These are phyloP conservation scores for Linaria vulgaris DNA, from an alignment of 257 asterid species.

Conservation along the genomic window DNA sequence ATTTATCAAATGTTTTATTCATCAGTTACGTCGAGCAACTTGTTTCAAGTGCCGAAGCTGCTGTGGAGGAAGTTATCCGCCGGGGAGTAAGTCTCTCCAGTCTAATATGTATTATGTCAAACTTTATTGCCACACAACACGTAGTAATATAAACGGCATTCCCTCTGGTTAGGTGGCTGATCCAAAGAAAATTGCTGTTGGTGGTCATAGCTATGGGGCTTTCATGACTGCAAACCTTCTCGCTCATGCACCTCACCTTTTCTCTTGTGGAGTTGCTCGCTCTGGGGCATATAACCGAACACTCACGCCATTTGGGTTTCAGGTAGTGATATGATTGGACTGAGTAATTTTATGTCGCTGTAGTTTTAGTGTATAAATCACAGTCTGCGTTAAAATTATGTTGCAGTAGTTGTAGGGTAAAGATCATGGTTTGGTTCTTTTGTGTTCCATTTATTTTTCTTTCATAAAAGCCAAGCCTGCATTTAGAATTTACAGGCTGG, in stretches of 20 bases:
- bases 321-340: constrained; percentile 46
- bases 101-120: background rate
- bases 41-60: constrained; percentile 98
- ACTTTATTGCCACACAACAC: constrained; percentile 12
- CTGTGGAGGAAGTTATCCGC: constrained; percentile 87
- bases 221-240: constrained; percentile 98
- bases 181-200: constrained; percentile 83
- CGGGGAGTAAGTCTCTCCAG: constrained; percentile 73
- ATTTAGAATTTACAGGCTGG: constrained; percentile 9
- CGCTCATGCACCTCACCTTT: constrained; percentile 97
- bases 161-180: constrained; percentile 74
- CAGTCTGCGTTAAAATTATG: too few species aligned
- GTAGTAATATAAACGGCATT: constrained; percentile 22
- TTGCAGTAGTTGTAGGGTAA: background rate
- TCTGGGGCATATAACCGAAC: constrained; percentile 99
- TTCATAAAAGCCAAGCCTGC: background rate
- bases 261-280: constrained; percentile 93
- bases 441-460: background rate
- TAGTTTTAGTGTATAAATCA: too few species aligned
- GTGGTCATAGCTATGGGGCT: constrained; percentile 99
- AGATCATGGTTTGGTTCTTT: background rate
- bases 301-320: constrained; percentile 99
- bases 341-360: constrained; percentile 2
- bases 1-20: constrained; percentile 25
- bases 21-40: constrained; percentile 92